These are phyloP conservation scores for Parsonsia alboflavescens DNA, from an alignment of 257 asterid genomes.

Conservation along the genomic window DNA sequence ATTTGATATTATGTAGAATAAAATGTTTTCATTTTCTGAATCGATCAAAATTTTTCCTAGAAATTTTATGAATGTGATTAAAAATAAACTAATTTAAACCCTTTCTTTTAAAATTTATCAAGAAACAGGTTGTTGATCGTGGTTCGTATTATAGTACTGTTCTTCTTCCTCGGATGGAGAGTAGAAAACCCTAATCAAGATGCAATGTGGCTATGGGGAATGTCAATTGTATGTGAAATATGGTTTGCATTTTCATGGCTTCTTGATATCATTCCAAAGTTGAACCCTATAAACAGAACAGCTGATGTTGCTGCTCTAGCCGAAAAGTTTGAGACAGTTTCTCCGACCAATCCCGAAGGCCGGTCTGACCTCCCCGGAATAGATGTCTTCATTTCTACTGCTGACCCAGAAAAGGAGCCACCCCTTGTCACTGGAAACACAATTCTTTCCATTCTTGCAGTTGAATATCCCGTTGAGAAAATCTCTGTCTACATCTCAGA, in stretches of 20 bases:
- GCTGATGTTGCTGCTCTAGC: slow-evolving; percentile 67
- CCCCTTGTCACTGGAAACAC: slow-evolving; percentile 90
- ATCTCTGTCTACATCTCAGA: slow-evolving; percentile 77
- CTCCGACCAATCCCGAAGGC: slow-evolving; percentile 62
- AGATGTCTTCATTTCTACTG: slow-evolving; percentile 86
- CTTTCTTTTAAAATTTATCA: too few species aligned
- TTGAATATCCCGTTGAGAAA: slow-evolving; percentile 87
- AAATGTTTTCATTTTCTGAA: too few species aligned
- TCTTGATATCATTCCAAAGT: slow-evolving; percentile 84
- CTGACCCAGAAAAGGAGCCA: slow-evolving; percentile 96
- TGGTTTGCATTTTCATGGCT: slow-evolving; percentile 99
- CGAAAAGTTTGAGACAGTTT: slow-evolving; percentile 66
- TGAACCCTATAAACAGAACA: slow-evolving; percentile 81
- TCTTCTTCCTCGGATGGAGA: slow-evolving; percentile 67
- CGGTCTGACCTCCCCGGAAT: slow-evolving; percentile 93
- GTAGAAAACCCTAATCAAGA: slow-evolving; percentile 62
- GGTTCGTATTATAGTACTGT: slow-evolving; percentile 50
- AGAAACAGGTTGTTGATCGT: slow-evolving; percentile 56
- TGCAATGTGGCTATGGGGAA: slow-evolving; percentile 90
- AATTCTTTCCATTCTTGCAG: slow-evolving; percentile 71
- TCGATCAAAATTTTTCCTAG: too few species aligned
- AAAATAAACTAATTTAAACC: too few species aligned
- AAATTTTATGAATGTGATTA: too few species aligned
- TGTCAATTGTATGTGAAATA: slow-evolving; percentile 75
- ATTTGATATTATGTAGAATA: too few species aligned